Conservation (phyloP, 805 yeast genomes). For the Ogataea saltuana region DNA sequence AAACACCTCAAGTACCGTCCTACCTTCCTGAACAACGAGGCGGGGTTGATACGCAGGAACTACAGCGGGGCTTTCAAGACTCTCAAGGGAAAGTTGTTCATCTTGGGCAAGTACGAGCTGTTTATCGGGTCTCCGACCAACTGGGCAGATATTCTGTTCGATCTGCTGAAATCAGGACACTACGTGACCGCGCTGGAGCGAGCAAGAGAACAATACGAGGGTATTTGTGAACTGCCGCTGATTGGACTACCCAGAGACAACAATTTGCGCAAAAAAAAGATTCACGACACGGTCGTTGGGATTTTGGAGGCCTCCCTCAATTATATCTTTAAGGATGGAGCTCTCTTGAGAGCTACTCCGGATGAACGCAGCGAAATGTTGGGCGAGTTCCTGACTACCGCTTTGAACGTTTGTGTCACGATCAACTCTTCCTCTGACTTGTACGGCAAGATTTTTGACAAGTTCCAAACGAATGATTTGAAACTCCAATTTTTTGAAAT, state of each 20-base stretch:
- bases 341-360: slow-evolving; percentile 6
- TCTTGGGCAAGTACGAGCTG: slow-evolving; percentile 54
- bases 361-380: slow-evolving; percentile 25
- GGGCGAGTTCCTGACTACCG: slow-evolving; percentile 36
- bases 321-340: slow-evolving; percentile 38
- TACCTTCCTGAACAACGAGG: slow-evolving; percentile 13
- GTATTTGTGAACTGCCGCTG: slow-evolving; percentile 49
- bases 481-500: slow-evolving; percentile 48
- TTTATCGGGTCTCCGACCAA: slow-evolving; percentile 58
- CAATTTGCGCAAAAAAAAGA: slow-evolving; percentile 45
- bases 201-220: slow-evolving; percentile 54
- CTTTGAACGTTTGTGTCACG: slow-evolving; percentile 44
- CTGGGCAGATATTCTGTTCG: slow-evolving; percentile 68
- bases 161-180: slow-evolving; percentile 46
- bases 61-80: slow-evolving; percentile 37
- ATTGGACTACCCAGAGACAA: slow-evolving; percentile 57
- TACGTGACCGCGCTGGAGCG: slow-evolving; percentile 58
- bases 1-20: slow-evolving; percentile 37
- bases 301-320: slow-evolving; percentile 55
- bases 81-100: slow-evolving; percentile 48
- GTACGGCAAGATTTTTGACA: slow-evolving; percentile 48
- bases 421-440: slow-evolving; percentile 38
- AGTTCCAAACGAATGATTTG: slow-evolving; percentile 37
- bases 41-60: slow-evolving; percentile 17
- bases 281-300: slow-evolving; percentile 55